These are phyloP conservation scores for Fimicolochytrium jonesii DNA, from an alignment of 192 early-diverging fungal genomes.

Conservation along the genomic window DNA sequence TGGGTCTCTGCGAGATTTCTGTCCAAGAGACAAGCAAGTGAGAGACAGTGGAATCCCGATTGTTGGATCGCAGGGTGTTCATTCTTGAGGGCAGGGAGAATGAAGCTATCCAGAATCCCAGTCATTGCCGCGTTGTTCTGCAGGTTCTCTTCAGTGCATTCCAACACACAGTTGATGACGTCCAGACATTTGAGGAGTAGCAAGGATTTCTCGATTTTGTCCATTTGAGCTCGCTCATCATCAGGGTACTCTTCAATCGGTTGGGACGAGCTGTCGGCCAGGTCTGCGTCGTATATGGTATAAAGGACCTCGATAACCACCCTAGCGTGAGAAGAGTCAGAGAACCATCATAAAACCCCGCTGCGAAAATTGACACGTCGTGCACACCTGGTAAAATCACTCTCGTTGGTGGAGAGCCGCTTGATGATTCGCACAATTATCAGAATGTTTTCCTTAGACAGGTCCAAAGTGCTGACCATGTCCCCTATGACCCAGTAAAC, in stretches of 20 bases:
- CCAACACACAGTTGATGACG: constrained; percentile 19
- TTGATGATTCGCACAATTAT: constrained; percentile 74
- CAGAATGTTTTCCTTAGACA: constrained; percentile 72
- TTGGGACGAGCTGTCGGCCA: too few relatives aligned
- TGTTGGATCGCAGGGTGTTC: constrained; percentile 47
- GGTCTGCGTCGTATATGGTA: constrained; percentile 17
- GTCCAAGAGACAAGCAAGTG: constrained; percentile 73
- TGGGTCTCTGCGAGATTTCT: constrained; percentile 71
- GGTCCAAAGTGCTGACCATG: constrained; percentile 69
- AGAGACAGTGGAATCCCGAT: constrained; percentile 78
- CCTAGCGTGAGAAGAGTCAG: background rate
- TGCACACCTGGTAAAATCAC: constrained; percentile 76
- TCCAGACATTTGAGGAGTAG: constrained; percentile 21
- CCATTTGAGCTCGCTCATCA: too few relatives aligned
- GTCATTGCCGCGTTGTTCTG: constrained; percentile 9
- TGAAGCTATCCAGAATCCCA: constrained; percentile 21
- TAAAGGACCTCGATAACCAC: constrained; percentile 28
- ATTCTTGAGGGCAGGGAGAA: constrained; percentile 13
- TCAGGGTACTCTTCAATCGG: too few relatives aligned
- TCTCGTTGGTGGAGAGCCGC: constrained; percentile 71
- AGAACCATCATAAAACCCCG: too few relatives aligned
- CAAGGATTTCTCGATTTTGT: constrained; percentile 7
- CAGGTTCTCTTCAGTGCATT: constrained; percentile 19
- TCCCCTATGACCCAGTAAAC: constrained; percentile 45
- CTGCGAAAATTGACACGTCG: too few relatives aligned